A percentile compares a stretch with the other conserved stretches of the same genome.
phyloP scores from a whole-genome alignment of 2,329 filamentous ascomycete species.

The Colletotrichum truncatum region DNA sequence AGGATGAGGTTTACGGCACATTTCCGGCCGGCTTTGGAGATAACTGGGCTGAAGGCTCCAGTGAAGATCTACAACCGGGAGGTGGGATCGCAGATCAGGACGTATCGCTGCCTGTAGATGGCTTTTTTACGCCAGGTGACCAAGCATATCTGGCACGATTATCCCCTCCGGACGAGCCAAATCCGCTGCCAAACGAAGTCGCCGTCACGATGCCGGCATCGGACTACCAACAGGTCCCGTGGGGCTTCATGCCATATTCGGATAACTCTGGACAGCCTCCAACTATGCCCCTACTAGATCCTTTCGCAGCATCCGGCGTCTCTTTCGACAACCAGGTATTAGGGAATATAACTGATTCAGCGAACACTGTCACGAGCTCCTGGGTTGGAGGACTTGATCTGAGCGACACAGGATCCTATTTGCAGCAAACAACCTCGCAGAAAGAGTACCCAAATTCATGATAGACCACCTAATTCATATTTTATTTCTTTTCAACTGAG shows the following conservation, averaged over 20 bases:
- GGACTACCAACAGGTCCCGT: not conserved
- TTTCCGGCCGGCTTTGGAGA: not conserved
- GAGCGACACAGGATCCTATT: too few relatives aligned
- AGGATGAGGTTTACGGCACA: not conserved
- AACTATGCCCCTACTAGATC: not conserved
- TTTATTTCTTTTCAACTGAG: too few relatives aligned
- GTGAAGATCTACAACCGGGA: not conserved
- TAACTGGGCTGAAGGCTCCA: not conserved
- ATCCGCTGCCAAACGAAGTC: not conserved
- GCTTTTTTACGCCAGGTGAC: not conserved
- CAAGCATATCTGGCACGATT: not conserved
- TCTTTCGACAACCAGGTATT: too few relatives aligned
- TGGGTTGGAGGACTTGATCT: too few relatives aligned
- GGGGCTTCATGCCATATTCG: too few relatives aligned
- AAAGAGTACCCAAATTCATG: too few relatives aligned
- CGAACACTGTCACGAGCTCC: too few relatives aligned
- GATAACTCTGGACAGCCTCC: too few relatives aligned
- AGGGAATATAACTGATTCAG: too few relatives aligned
- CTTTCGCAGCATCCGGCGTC: too few relatives aligned
- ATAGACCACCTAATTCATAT: too few relatives aligned
- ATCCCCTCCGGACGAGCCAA: not conserved
- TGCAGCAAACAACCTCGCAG: too few relatives aligned
- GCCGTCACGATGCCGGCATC: not conserved
- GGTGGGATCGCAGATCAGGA: not conserved
- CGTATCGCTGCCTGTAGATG: not conserved